Percentiles rank a stretch among this genome's conserved stretches.
phyloP scores from a whole-genome alignment of 805 yeast genomes.

The Sugiyamaella lignohabitans region DNA sequence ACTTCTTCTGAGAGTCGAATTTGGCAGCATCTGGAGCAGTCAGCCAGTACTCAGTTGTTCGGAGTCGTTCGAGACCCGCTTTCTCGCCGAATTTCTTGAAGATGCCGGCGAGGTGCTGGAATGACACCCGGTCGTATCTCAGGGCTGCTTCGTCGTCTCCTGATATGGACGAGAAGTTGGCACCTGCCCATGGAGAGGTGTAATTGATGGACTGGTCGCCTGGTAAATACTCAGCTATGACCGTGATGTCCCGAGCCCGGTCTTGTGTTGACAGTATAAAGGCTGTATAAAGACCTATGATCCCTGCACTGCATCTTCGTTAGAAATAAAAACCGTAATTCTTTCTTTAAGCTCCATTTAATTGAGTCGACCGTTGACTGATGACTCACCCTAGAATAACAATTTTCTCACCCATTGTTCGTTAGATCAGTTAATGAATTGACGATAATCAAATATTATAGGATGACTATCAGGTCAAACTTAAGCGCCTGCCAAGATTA shows the following conservation, averaged over 20 bases:
- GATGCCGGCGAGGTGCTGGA: constrained; percentile 40
- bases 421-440: too few species aligned
- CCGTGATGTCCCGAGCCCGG: constrained; percentile 40
- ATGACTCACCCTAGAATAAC: constrained; percentile 20
- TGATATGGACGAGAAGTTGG: constrained; percentile 51
- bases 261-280: constrained; percentile 41
- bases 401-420: constrained; percentile 19
- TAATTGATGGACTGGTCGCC: constrained; percentile 71
- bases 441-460: too few species aligned
- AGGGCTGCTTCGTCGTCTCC: constrained; percentile 49
- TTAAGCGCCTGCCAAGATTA: too few species aligned
- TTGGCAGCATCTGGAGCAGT: constrained; percentile 40
- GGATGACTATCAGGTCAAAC: too few species aligned
- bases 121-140: constrained; percentile 52
- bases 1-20: constrained; percentile 41
- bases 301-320: constrained; percentile 51
- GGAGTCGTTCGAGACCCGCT: constrained; percentile 49
- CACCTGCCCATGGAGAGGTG: constrained; percentile 80
- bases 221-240: constrained; percentile 62
- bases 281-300: constrained; percentile 60
- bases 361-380: too few species aligned
- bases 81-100: constrained; percentile 45
- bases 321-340: too few species aligned
- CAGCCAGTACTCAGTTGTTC: constrained; percentile 53
- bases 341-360: too few species aligned